Percentiles rank a stretch among this genome's conserved stretches.
phyloP scores from a whole-genome alignment of 2,329 filamentous ascomycete species.

The Fusarium sp. region DNA sequence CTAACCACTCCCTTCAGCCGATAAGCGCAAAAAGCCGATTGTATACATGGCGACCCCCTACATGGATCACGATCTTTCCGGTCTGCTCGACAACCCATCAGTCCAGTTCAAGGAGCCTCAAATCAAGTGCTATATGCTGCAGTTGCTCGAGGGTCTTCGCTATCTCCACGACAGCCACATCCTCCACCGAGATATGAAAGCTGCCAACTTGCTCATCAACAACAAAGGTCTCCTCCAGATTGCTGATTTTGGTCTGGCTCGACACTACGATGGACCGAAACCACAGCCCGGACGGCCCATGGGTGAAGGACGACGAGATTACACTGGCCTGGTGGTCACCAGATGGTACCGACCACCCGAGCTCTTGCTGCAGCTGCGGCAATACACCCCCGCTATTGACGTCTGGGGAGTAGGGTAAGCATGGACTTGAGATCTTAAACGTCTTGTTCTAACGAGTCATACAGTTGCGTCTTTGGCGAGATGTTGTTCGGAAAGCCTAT shows the following conservation, averaged over 20 bases:
- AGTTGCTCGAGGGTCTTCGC: constrained; percentile 88
- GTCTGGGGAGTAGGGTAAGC: constrained; percentile 96
- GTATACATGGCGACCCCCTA: constrained; percentile 99
- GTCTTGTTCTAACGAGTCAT: constrained; percentile 38
- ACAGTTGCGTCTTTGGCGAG: constrained; percentile 95
- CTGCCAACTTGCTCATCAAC: constrained; percentile 96
- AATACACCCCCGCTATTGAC: constrained; percentile 97
- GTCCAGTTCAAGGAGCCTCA: constrained; percentile 90
- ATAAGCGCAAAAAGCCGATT: constrained; percentile 85
- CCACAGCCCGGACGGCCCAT: constrained; percentile 84
- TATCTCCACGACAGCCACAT: constrained; percentile 94
- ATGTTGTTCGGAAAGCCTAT: constrained; percentile 97
- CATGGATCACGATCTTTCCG: constrained; percentile 99
- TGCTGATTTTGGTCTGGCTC: constrained; percentile 94
- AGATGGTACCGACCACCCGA: constrained; percentile 98
- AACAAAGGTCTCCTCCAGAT: constrained; percentile 95
- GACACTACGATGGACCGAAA: constrained; percentile 89
- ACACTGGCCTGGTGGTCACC: constrained; percentile 97
- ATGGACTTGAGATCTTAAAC: neutral
- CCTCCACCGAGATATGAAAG: constrained; percentile 98
- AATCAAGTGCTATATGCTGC: constrained; percentile 98
- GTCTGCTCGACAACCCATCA: constrained; percentile 92
- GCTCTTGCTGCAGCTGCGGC: constrained; percentile 86
- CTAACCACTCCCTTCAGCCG: constrained; percentile 63
- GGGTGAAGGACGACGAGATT: constrained; percentile 88